These are phyloP conservation scores for Russula compacta DNA, from an alignment of 768 basidiomycete species.

Conservation along the genomic window DNA sequence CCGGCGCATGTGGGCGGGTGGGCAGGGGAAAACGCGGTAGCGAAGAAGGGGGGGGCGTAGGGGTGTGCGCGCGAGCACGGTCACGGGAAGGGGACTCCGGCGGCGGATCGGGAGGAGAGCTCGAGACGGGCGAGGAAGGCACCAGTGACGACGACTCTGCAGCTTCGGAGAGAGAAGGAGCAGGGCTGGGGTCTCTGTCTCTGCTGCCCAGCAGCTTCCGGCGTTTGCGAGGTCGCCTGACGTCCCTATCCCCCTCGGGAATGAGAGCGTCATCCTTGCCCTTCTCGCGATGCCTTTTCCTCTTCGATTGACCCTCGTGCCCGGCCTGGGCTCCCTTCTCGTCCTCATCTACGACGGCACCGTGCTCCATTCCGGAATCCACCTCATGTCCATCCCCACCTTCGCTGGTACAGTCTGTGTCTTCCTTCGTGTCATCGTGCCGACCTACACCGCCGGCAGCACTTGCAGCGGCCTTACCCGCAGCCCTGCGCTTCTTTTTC, in stretches of 20 bases:
- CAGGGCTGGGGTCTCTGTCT: background rate
- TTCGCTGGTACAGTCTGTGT: background rate
- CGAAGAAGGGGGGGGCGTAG: slow-evolving; percentile 27
- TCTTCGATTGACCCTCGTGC: background rate
- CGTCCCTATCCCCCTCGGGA: background rate
- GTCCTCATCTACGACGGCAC: background rate
- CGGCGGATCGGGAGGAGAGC: slow-evolving; percentile 3
- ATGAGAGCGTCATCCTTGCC: background rate
- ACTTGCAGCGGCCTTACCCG: slow-evolving; percentile 21
- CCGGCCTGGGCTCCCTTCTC: background rate
- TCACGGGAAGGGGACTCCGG: background rate
- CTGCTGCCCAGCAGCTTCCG: slow-evolving; percentile 17
- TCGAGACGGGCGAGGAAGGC: background rate
- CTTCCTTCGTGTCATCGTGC: slow-evolving; percentile 21
- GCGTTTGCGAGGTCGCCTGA: slow-evolving; percentile 35
- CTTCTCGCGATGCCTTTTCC: slow-evolving; percentile 4
- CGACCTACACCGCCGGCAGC: slow-evolving; percentile 17
- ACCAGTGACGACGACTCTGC: background rate
- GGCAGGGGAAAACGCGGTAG: slow-evolving; percentile 68
- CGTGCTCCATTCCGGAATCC: background rate
- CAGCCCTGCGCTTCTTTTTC: slow-evolving; percentile 41
- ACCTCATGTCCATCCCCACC: background rate
- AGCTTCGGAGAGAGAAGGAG: background rate
- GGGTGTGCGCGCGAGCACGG: slow-evolving; percentile 2
- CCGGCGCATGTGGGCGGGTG: slow-evolving; percentile 55